phyloP scores from a whole-genome alignment of 2,329 filamentous ascomycete genomes.

The Clarireedia sp. region DNA sequence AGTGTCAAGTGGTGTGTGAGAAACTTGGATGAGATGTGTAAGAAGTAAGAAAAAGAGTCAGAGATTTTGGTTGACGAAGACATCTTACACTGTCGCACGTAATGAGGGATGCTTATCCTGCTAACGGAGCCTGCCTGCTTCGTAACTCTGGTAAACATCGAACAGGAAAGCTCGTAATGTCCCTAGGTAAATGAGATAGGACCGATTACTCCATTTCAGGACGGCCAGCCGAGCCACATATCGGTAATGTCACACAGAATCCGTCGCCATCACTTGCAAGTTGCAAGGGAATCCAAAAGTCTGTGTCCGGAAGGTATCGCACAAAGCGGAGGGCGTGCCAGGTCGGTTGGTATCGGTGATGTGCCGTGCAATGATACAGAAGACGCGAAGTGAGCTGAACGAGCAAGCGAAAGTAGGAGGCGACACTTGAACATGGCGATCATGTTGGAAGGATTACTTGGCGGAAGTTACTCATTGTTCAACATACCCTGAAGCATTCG shows the following conservation, averaged over 20 bases:
- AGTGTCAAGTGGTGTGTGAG: neutral
- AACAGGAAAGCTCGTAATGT: neutral
- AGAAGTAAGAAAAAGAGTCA: neutral
- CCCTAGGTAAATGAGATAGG: conserved; percentile 2
- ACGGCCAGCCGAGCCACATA: neutral
- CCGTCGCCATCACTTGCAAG: too few species aligned
- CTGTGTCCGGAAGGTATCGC: neutral
- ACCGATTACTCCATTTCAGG: conserved; percentile 1
- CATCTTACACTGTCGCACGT: conserved; percentile 2
- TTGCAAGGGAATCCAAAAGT: neutral
- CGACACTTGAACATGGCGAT: neutral
- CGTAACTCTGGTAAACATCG: neutral
- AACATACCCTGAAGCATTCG: too few species aligned
- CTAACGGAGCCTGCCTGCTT: conserved; percentile 2
- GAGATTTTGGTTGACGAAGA: neutral
- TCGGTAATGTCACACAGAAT: neutral
- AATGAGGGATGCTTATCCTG: neutral
- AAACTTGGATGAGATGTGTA: neutral
- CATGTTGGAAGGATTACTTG: neutral
- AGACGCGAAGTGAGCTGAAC: neutral
- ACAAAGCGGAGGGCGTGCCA: neutral
- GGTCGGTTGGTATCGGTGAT: neutral
- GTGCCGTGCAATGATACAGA: neutral
- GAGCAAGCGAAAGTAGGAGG: neutral
- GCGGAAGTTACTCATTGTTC: too few species aligned